Conservation (phyloP, 2,329 filamentous ascomycete species). For the Laburnicola sp. region DNA sequence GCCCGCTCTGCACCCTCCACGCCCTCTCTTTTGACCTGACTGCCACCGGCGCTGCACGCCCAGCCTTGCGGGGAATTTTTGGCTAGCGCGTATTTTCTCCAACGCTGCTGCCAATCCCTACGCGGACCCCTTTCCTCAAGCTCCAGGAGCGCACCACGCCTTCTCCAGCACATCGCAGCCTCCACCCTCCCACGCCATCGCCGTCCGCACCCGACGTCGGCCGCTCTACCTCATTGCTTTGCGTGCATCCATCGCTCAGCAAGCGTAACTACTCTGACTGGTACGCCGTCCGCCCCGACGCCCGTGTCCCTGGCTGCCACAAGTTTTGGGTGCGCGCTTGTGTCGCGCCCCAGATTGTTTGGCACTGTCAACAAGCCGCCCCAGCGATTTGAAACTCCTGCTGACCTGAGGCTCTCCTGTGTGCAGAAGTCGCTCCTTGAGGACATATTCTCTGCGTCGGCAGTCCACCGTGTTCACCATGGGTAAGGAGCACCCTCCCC, state of each 20-base stretch:
- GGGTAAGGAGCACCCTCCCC: constrained; percentile 38
- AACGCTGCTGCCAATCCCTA: constrained; percentile 44
- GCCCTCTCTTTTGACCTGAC: constrained; percentile 10
- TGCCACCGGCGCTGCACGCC: constrained; percentile 19
- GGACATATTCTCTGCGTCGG: constrained; percentile 33
- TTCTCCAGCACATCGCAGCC: constrained; percentile 25
- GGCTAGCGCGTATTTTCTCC: constrained; percentile 29
- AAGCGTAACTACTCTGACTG: constrained; percentile 43
- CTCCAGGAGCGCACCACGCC: constrained; percentile 22
- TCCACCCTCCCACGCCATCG: constrained; percentile 33
- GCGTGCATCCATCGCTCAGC: constrained; percentile 39
- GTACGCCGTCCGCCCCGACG: constrained; percentile 34
- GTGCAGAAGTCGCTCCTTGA: constrained; percentile 42
- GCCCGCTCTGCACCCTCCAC: constrained; percentile 8
- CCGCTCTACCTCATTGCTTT: constrained; percentile 35
- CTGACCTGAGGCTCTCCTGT: constrained; percentile 25
- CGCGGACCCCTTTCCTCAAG: constrained; percentile 44
- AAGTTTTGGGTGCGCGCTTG: constrained; percentile 27
- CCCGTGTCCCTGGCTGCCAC: constrained; percentile 40
- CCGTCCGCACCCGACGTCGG: constrained; percentile 24
- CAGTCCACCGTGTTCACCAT: constrained; percentile 39
- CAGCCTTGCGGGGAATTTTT: constrained; percentile 37
- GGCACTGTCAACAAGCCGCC: constrained; percentile 24
- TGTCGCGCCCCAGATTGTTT: constrained; percentile 40
- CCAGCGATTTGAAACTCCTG: constrained; percentile 17